Evolutionary conservation across 345 rosid species (phyloP).

Genomic region (Cochlearia excelsa): DNA sequence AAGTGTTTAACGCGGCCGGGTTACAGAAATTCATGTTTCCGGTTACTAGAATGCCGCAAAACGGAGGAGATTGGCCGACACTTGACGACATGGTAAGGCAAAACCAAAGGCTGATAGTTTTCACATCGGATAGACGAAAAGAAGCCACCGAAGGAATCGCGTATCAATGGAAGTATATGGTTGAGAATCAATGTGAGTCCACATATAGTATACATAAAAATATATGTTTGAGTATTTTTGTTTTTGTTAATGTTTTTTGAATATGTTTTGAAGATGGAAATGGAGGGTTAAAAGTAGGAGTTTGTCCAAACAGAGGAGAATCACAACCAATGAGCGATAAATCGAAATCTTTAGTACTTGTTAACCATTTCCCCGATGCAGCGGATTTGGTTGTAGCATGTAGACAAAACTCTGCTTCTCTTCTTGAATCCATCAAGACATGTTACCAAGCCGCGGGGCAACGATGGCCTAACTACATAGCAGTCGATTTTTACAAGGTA

Average conservation of each 20-base stretch:
- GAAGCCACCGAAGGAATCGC: slow-evolving; percentile 90
- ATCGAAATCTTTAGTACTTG: slow-evolving; percentile 60
- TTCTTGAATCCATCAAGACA: slow-evolving; percentile 53
- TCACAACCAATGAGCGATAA: slow-evolving; percentile 57
- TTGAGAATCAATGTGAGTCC: slow-evolving; percentile 88
- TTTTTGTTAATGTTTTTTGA: neutral
- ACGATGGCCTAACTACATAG: slow-evolving; percentile 93
- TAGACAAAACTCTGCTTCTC: slow-evolving; percentile 72
- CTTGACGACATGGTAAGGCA: slow-evolving; percentile 64
- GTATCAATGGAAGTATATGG: slow-evolving; percentile 76
- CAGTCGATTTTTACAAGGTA: slow-evolving; percentile 90
- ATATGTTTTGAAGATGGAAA: slow-evolving; percentile 58
- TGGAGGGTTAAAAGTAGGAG: slow-evolving; percentile 65
- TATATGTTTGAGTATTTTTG: neutral
- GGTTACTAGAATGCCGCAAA: slow-evolving; percentile 70
- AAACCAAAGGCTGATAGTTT: slow-evolving; percentile 80
- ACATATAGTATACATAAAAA: neutral
- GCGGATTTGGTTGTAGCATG: slow-evolving; percentile 60
- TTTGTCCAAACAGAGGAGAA: slow-evolving; percentile 67
- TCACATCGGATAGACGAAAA: slow-evolving; percentile 69
- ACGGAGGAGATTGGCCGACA: slow-evolving; percentile 79
- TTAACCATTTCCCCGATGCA: slow-evolving; percentile 67
- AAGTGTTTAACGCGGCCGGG: slow-evolving; percentile 71
- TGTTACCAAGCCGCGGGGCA: slow-evolving; percentile 68
- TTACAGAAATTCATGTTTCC: slow-evolving; percentile 78